These are phyloP conservation scores for Papiliotrema fonsecae DNA, from an alignment of 1,284 basidiomycete genomes.

Conservation along the genomic window DNA sequence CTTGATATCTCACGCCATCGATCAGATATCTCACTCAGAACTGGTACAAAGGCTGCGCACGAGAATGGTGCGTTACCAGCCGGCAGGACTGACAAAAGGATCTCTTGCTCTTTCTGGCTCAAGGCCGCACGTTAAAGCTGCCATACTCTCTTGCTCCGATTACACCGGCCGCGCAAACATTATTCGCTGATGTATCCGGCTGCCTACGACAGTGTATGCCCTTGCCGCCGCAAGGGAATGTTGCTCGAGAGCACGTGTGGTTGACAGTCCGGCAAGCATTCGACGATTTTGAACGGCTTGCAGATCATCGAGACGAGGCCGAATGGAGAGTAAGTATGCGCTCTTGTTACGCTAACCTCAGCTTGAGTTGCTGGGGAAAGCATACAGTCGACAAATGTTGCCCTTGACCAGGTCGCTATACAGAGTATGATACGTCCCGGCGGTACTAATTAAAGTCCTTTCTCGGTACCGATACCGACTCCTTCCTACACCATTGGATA, in stretches of 20 bases:
- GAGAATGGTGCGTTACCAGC: too few relatives aligned
- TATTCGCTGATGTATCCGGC: not conserved
- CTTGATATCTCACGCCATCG: not conserved
- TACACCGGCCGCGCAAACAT: not conserved
- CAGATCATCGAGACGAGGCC: not conserved
- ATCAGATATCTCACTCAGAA: too few relatives aligned
- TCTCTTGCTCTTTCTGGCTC: too few relatives aligned
- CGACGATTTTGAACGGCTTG: not conserved
- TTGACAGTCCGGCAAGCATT: not conserved
- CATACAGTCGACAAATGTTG: not conserved
- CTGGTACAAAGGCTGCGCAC: not conserved
- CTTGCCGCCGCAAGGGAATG: not conserved
- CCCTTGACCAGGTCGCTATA: slow-evolving; percentile 17
- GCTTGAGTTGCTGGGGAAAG: not conserved
- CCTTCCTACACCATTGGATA: slow-evolving; percentile 15
- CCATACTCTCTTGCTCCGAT: too few relatives aligned
- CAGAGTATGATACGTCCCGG: slow-evolving; percentile 10
- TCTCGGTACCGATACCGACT: slow-evolving; percentile 11
- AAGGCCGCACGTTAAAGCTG: too few relatives aligned
- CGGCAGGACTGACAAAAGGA: too few relatives aligned
- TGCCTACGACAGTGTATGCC: slow-evolving; percentile 7
- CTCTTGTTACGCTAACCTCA: not conserved
- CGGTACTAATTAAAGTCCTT: not conserved
- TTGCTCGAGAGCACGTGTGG: not conserved
- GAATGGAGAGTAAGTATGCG: slow-evolving; percentile 1